A percentile compares a stretch with the other conserved stretches of the same genome.
These are phyloP conservation scores for Penicillium corylophilum DNA, from an alignment of 2,329 filamentous ascomycete species.

Conservation along the genomic window DNA sequence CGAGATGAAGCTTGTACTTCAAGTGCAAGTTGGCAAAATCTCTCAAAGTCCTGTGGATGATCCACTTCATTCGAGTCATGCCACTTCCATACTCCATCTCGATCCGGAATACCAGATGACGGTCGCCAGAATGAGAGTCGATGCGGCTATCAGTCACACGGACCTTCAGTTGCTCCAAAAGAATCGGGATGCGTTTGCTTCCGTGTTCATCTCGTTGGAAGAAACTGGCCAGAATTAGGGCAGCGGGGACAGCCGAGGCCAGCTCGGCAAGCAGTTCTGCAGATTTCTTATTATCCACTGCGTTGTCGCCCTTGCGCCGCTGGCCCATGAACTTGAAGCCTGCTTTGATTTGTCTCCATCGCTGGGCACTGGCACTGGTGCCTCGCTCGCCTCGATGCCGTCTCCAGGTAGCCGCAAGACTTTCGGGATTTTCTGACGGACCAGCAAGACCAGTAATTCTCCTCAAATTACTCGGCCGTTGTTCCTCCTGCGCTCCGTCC, in stretches of 20 bases:
- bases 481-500: conserved; percentile 54
- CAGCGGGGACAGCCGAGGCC: conserved; percentile 86
- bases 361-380: conserved; percentile 70
- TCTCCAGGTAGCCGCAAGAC: conserved; percentile 58
- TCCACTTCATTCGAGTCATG: conserved; percentile 94
- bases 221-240: conserved; percentile 93
- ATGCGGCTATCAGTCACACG: conserved; percentile 78
- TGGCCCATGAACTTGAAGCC: conserved; percentile 75
- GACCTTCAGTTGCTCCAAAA: conserved; percentile 91
- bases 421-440: conserved; percentile 62
- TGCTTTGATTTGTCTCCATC: conserved; percentile 91
- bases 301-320: conserved; percentile 76
- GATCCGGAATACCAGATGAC: conserved; percentile 85
- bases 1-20: conserved; percentile 85
- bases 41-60: conserved; percentile 77
- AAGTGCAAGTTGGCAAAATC: conserved; percentile 92
- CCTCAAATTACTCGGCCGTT: conserved; percentile 63
- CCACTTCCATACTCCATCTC: conserved; percentile 96
- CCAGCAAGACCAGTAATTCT: conserved; percentile 64
- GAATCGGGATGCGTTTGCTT: conserved; percentile 88
- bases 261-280: conserved; percentile 95
- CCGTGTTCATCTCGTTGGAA: conserved; percentile 96
- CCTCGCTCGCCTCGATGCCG: conserved; percentile 61
- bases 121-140: conserved; percentile 55
- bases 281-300: conserved; percentile 90